Percentiles rank a stretch among this genome's conserved stretches.
phyloP scores from a whole-genome alignment of 78 protist genomes.

The Isochrysis galbana region DNA sequence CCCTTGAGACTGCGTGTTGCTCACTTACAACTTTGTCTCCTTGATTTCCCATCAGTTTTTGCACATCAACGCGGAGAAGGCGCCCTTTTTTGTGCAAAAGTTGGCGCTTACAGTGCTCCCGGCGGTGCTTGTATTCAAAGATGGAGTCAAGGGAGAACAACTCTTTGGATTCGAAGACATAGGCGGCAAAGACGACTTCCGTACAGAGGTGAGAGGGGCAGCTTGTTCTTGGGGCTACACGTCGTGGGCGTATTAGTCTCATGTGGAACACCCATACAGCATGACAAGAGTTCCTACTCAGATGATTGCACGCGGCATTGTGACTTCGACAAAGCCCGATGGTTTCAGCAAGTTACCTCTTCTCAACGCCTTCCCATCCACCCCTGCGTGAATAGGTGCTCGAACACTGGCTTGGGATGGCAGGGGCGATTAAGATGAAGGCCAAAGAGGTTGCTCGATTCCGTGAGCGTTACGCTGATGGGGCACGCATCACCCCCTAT shows the following conservation, averaged over 20 bases:
- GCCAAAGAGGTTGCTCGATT: background rate
- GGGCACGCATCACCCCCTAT: background rate
- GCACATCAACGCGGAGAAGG: too few species aligned
- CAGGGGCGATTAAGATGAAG: background rate
- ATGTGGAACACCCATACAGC: too few species aligned
- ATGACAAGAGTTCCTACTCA: too few species aligned
- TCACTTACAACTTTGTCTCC: too few species aligned
- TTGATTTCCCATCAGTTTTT: too few species aligned
- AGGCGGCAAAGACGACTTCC: conserved; percentile 60
- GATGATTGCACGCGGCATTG: too few species aligned
- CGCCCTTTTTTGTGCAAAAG: conserved; percentile 62
- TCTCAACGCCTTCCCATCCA: background rate
- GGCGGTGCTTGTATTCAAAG: conserved; percentile 59
- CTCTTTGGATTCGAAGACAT: conserved; percentile 69
- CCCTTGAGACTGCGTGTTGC: too few species aligned
- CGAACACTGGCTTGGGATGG: background rate
- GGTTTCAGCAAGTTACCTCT: too few species aligned
- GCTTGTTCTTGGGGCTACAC: too few species aligned
- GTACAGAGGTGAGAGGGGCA: conserved; percentile 42
- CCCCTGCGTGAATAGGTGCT: background rate
- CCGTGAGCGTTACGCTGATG: background rate
- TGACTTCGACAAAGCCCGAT: too few species aligned
- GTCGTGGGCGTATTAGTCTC: too few species aligned
- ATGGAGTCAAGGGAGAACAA: conserved; percentile 64
- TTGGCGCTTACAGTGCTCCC: conserved; percentile 61